These are phyloP conservation scores for Irpex lacteus DNA, from an alignment of 1,284 basidiomycete genomes.

Conservation along the genomic window DNA sequence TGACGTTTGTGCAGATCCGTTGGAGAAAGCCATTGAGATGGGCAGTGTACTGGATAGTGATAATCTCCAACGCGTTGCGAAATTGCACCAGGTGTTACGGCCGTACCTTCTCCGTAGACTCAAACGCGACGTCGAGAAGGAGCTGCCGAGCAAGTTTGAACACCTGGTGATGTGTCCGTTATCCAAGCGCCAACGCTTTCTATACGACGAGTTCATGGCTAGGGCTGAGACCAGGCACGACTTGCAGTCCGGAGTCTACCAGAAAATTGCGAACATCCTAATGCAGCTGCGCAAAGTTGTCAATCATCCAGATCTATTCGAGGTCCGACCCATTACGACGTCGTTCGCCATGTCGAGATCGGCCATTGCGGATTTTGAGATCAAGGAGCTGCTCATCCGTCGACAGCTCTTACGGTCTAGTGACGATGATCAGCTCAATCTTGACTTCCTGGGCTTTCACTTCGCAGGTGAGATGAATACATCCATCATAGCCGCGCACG, in stretches of 20 bases:
- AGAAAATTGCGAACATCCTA: conserved; percentile 94
- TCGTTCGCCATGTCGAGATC: conserved; percentile 87
- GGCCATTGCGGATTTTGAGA: conserved; percentile 82
- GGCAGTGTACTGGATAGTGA: conserved; percentile 82
- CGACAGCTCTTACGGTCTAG: conserved; percentile 56
- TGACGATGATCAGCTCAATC: conserved; percentile 50
- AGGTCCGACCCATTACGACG: conserved; percentile 91
- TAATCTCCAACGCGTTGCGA: conserved; percentile 82
- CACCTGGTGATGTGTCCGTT: conserved; percentile 91
- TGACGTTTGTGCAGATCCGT: conserved; percentile 56
- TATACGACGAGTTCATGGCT: conserved; percentile 99
- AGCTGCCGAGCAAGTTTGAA: conserved; percentile 93
- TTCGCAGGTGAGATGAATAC: conserved; percentile 56
- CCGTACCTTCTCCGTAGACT: conserved; percentile 94
- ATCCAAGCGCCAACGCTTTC: conserved; percentile 92
- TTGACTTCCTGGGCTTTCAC: conserved; percentile 65
- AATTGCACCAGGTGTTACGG: conserved; percentile 89
- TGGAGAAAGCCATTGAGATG: conserved; percentile 93
- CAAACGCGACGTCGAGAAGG: conserved; percentile 95
- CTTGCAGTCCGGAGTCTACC: conserved; percentile 81
- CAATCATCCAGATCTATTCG: conserved; percentile 96
- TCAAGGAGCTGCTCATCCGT: conserved; percentile 85
- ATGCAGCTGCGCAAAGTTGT: conserved; percentile 97
- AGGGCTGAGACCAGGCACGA: conserved; percentile 87
- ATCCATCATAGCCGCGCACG: conserved; percentile 51